phyloP scores from a whole-genome alignment of 2,329 filamentous ascomycete species.

The Clarireedia hainanense region DNA sequence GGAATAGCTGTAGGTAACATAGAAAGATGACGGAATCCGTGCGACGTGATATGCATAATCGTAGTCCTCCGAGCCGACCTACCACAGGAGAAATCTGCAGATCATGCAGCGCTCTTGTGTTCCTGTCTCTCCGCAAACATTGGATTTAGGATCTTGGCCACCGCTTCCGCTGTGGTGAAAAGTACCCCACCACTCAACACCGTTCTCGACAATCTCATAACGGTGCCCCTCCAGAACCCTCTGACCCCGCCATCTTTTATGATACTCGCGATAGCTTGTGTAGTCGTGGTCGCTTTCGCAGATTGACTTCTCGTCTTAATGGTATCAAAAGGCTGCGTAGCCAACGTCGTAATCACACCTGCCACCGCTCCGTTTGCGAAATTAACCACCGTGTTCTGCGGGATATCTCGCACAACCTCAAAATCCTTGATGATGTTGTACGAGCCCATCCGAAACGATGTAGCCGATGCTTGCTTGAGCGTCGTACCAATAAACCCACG shows the following conservation, averaged over 20 bases:
- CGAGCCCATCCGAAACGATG: constrained; percentile 32
- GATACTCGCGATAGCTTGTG: constrained; percentile 47
- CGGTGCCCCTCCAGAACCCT: constrained; percentile 60
- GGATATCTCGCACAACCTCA: constrained; percentile 30
- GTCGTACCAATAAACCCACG: constrained; percentile 38
- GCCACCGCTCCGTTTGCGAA: constrained; percentile 56
- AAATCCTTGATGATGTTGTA: constrained; percentile 43
- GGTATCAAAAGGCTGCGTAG: constrained; percentile 54
- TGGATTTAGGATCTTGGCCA: constrained; percentile 14
- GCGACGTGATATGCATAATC: not conserved
- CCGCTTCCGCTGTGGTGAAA: constrained; percentile 16
- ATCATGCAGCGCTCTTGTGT: not conserved
- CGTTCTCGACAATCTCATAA: constrained; percentile 57
- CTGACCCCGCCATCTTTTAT: constrained; percentile 48
- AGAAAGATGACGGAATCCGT: not conserved
- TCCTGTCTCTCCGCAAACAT: constrained; percentile 4
- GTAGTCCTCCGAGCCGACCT: not conserved
- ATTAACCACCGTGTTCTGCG: constrained; percentile 40
- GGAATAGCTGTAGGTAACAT: not conserved
- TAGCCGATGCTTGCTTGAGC: constrained; percentile 40
- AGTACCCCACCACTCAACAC: constrained; percentile 52
- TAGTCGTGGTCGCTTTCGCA: constrained; percentile 47
- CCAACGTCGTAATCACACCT: constrained; percentile 50
- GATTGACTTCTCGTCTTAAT: constrained; percentile 57
- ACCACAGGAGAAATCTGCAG: not conserved